These are phyloP conservation scores for Colletotrichum sp. DNA, from an alignment of 2,329 filamentous ascomycete species.

Conservation along the genomic window DNA sequence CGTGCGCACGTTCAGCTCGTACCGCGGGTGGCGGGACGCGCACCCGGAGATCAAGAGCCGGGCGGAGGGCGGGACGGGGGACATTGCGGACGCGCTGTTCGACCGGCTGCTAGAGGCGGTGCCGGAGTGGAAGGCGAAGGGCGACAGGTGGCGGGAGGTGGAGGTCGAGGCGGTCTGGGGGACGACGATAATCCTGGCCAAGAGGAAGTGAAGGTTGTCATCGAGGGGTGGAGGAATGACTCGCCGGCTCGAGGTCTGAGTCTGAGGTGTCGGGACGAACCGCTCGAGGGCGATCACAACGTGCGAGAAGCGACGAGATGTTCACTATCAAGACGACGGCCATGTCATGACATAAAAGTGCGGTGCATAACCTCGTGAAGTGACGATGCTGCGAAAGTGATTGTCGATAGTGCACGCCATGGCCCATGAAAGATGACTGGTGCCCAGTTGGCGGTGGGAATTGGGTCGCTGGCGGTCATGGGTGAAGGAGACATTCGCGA, in stretches of 20 bases:
- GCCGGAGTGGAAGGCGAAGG: slow-evolving; percentile 53
- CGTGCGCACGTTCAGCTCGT: slow-evolving; percentile 64
- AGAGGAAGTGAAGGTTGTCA: slow-evolving; percentile 36
- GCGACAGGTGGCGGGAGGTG: slow-evolving; percentile 55
- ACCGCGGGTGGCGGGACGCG: slow-evolving; percentile 61
- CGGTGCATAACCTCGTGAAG: background rate
- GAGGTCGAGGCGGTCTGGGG: slow-evolving; percentile 67
- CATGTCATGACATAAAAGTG: background rate
- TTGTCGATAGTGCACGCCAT: background rate
- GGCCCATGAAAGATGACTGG: background rate
- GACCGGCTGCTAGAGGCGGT: slow-evolving; percentile 61
- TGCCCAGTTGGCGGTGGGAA: background rate
- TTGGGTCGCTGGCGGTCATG: background rate
- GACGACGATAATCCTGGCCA: slow-evolving; percentile 62
- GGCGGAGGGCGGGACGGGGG: slow-evolving; percentile 60
- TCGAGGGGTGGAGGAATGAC: background rate
- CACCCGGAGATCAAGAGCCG: slow-evolving; percentile 55
- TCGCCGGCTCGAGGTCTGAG: background rate
- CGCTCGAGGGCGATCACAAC: background rate
- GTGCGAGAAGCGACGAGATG: background rate
- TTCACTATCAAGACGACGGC: background rate
- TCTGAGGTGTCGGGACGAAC: slow-evolving; percentile 1
- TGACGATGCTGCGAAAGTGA: background rate
- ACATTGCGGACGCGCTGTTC: slow-evolving; percentile 68
- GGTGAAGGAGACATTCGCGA: background rate